Base-by-base conservation (phyloP, 2,329 filamentous ascomycete species). In the Paracoccidioides lutzii region DNA sequence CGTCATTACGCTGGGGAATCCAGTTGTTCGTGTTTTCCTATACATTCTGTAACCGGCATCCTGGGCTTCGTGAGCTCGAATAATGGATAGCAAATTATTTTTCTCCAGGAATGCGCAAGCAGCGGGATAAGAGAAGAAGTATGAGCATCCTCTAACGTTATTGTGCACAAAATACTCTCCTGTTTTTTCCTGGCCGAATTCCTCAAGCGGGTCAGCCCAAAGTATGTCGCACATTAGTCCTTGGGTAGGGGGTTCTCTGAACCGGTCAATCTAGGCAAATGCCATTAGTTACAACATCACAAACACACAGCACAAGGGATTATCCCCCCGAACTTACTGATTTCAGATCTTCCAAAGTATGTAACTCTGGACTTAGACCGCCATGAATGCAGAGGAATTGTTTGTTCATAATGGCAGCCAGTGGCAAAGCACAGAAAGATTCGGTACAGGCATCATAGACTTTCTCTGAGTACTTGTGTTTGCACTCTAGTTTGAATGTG, bases 21-120 rank as follows among this genome's bases (percentile, higher is more conserved):
- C 93, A 22, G 93, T 98, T 1, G 93, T 97, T 60, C 91, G 83
- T 32, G 93, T 98, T 80, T 98, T 98, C 63, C 93, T 83, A 73
- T 98, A 98, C 93, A 98, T 98, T 70, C 93, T 83, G 73, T 98
- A 98, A 22, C 93, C 93, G 41, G 93, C 93, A 75, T 98, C 93
- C 77, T 98, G 93, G 42, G 93, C 93, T 73, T 98, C 93, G 77
- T 98, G 93, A 22, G 93, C 93, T 65, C 93, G 87, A 69, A 98
- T 98, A 66, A 98, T 84, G 28, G 93, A 98, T 44, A 98, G 81
- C 9, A 98, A 78, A 68, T 97, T 98, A 76, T 98, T 98, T 81
- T 97, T 97, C 74, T 98, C 93, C 59, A 98, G 78, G 76, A 98
- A 98, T 12, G 89, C 88, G 74, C 93, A 98, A 33, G 93, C 93